A percentile compares a stretch with the other conserved stretches of the same genome.
Conservation (phyloP, 1,284 basidiomycete genomes). For the Malassezia restricta region DNA sequence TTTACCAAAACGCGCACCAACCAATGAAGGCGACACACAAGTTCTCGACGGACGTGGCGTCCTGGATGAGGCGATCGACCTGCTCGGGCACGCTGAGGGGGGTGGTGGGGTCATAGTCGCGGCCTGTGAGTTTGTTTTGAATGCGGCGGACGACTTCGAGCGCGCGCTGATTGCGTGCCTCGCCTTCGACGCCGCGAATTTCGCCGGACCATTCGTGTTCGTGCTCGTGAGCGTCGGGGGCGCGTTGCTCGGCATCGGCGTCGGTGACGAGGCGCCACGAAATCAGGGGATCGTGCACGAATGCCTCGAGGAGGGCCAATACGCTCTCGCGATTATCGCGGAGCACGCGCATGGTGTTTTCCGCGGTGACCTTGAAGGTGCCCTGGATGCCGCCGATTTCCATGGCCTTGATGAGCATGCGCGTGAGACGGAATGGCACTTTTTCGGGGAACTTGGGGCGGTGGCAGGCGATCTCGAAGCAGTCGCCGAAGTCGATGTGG, state of each 20-base stretch:
- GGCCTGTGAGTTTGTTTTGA: conserved; percentile 40
- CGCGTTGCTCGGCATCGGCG: conserved; percentile 23
- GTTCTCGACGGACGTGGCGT: conserved; percentile 41
- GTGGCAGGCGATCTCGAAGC: conserved; percentile 48
- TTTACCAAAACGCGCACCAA: conserved; percentile 40
- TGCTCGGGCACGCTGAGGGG: conserved; percentile 30
- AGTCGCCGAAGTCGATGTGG: conserved; percentile 75
- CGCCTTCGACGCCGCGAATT: conserved; percentile 17
- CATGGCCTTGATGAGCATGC: conserved; percentile 99
- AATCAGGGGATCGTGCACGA: conserved; percentile 55
- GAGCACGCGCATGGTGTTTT: conserved; percentile 91
- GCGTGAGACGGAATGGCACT: conserved; percentile 91
- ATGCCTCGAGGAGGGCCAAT: conserved; percentile 88
- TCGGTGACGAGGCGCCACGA: conserved; percentile 50
- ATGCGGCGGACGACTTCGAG: conserved; percentile 41
- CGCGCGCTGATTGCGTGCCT: conserved; percentile 36
- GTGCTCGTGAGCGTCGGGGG: conserved; percentile 39
- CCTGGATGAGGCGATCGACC: conserved; percentile 36
- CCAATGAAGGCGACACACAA: conserved; percentile 42
- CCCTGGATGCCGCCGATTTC: conserved; percentile 92
- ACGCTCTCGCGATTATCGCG: conserved; percentile 94
- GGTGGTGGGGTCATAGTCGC: conserved; percentile 37
- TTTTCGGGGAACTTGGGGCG: conserved; percentile 97
- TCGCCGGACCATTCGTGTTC: conserved; percentile 19
- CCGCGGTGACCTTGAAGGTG: conserved; percentile 87